Evolutionary conservation across 2,329 filamentous ascomycete species (phyloP).

Genomic region (Fonsecaea monophora): DNA sequence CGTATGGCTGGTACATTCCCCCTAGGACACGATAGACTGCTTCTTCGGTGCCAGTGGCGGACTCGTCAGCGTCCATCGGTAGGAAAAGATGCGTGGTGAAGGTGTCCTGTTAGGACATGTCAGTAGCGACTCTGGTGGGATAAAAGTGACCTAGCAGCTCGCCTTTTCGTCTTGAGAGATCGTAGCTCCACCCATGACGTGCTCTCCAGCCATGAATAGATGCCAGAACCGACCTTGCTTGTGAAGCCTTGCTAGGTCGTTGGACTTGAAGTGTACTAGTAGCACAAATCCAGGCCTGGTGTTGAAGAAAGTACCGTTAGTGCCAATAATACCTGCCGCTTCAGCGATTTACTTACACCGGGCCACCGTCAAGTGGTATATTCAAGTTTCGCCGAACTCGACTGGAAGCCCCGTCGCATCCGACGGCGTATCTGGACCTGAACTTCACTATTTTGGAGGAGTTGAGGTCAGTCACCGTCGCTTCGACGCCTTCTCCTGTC

Average conservation of each 20-base stretch:
- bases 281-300: conserved; percentile 37
- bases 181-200: conserved; percentile 33
- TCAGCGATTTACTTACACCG: conserved; percentile 38
- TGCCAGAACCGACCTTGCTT: conserved; percentile 46
- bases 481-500: conserved; percentile 28
- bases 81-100: conserved; percentile 45
- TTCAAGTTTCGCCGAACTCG: conserved; percentile 39
- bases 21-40: conserved; percentile 17
- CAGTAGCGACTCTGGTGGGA: background rate
- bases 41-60: conserved; percentile 9
- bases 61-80: conserved; percentile 32
- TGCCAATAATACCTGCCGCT: conserved; percentile 1
- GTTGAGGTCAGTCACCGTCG: conserved; percentile 34
- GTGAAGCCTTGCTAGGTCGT: conserved; percentile 40
- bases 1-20: conserved; percentile 19
- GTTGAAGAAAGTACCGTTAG: conserved; percentile 6
- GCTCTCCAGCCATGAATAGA: conserved; percentile 40
- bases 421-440: conserved; percentile 40
- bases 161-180: conserved; percentile 47
- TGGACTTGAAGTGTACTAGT: conserved; percentile 46
- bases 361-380: conserved; percentile 41
- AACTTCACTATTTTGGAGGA: conserved; percentile 35
- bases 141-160: conserved; percentile 41
- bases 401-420: conserved; percentile 44
- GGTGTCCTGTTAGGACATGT: conserved; percentile 39